These are phyloP conservation scores for Suillus brevipes DNA, from an alignment of 768 basidiomycete species.

Conservation along the genomic window DNA sequence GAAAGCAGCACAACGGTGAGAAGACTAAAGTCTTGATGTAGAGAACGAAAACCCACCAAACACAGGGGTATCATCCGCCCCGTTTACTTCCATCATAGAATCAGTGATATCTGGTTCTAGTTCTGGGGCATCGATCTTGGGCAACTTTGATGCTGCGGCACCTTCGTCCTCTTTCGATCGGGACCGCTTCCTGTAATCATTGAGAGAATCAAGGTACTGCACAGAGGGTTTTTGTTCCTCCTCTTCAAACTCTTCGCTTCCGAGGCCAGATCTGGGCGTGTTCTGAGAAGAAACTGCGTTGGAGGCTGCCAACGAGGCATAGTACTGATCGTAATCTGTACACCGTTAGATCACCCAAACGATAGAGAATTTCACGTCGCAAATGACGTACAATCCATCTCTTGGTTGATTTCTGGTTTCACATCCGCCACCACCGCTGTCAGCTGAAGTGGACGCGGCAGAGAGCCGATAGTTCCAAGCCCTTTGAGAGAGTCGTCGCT, in stretches of 20 bases:
- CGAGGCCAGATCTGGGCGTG: constrained; percentile 55
- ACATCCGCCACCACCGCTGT: constrained; percentile 34
- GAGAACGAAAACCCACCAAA: constrained; percentile 4
- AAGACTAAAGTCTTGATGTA: neutral
- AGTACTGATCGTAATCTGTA: constrained; percentile 79
- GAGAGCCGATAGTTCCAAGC: constrained; percentile 53
- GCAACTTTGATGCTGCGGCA: constrained; percentile 36
- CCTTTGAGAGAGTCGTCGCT: constrained; percentile 77
- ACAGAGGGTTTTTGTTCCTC: constrained; percentile 70
- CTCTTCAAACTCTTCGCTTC: constrained; percentile 59
- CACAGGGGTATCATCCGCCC: constrained; percentile 52
- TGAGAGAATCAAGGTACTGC: constrained; percentile 67
- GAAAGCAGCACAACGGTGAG: constrained; percentile 4
- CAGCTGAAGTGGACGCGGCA: constrained; percentile 29
- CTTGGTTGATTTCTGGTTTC: constrained; percentile 54
- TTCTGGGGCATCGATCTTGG: constrained; percentile 43
- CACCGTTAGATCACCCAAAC: neutral
- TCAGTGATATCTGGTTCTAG: constrained; percentile 22
- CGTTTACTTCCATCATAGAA: constrained; percentile 3
- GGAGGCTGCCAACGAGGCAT: constrained; percentile 73
- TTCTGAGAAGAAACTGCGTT: constrained; percentile 55
- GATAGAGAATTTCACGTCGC: neutral
- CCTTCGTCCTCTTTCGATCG: constrained; percentile 64
- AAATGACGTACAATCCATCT: constrained; percentile 61
- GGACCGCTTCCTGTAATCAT: constrained; percentile 74